Evolutionary conservation across 331 rosid genomes (phyloP).

Genomic region (Quercus tomentella): DNA sequence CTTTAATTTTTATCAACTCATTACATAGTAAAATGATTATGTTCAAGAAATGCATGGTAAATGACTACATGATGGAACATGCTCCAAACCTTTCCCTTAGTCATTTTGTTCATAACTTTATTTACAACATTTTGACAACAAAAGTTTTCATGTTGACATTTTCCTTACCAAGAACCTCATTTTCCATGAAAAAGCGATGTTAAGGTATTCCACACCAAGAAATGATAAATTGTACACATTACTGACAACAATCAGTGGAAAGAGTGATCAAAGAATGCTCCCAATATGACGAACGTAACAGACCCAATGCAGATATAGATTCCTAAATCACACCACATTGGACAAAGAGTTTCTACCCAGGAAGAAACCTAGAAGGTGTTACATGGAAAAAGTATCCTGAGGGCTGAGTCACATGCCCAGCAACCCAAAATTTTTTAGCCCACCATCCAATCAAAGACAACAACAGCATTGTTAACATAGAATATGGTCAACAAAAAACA

Average conservation of each 20-base stretch:
- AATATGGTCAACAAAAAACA: neutral
- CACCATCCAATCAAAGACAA: neutral
- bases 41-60: neutral
- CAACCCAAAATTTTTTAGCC: neutral
- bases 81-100: neutral
- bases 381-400: neutral
- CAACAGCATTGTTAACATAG: neutral
- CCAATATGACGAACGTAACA: neutral
- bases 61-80: neutral
- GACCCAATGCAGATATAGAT: neutral
- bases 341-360: neutral
- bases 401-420: neutral
- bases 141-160: too few species aligned
- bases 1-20: neutral
- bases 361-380: neutral
- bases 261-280: neutral
- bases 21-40: neutral
- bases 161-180: neutral
- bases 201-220: neutral
- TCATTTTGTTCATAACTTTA: neutral
- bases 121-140: neutral
- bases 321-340: neutral
- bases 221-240: neutral
- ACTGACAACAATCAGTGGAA: neutral
- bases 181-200: neutral